These are phyloP conservation scores for Quercus berberidifolia DNA, from an alignment of 306 rosid genomes.

Conservation along the genomic window DNA sequence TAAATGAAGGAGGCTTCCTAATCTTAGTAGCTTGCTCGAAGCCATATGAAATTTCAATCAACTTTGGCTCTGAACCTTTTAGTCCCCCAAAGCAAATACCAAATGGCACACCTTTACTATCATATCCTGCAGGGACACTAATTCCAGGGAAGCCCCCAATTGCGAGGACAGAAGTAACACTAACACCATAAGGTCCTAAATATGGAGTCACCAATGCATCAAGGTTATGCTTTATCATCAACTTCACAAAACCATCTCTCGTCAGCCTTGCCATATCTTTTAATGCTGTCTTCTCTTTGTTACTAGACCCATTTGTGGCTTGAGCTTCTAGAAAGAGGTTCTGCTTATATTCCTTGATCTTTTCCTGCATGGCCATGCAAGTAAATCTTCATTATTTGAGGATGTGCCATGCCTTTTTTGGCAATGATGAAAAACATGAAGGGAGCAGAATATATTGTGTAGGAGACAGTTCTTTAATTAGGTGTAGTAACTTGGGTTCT, in stretches of 20 bases:
- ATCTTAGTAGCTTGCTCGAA: conserved; percentile 70
- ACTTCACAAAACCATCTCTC: conserved; percentile 13
- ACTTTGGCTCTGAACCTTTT: conserved; percentile 17
- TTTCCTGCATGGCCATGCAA: conserved; percentile 11
- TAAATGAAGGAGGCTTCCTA: conserved; percentile 55
- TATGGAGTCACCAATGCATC: conserved; percentile 49
- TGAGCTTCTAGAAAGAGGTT: conserved; percentile 16
- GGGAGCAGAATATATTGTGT: no score
- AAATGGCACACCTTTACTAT: no score
- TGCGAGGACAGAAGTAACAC: conserved; percentile 35
- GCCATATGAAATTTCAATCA: conserved; percentile 58
- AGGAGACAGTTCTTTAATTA: no score
- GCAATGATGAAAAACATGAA: not conserved
- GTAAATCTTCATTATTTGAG: not conserved
- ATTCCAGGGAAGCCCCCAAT: conserved; percentile 69
- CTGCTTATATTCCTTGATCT: conserved; percentile 5
- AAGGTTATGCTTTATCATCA: conserved; percentile 26
- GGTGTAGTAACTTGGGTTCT: no score
- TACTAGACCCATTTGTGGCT: conserved; percentile 25
- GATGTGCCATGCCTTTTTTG: no score
- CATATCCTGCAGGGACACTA: conserved; percentile 20
- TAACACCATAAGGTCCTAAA: not conserved
- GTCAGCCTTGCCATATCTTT: conserved; percentile 16
- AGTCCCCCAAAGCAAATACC: no score
- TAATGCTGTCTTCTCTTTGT: conserved; percentile 13